A percentile compares a stretch with the other conserved stretches of the same genome.
These are phyloP conservation scores for Zanthoxylum bungeanum DNA, from an alignment of 345 rosid genomes.

Conservation along the genomic window DNA sequence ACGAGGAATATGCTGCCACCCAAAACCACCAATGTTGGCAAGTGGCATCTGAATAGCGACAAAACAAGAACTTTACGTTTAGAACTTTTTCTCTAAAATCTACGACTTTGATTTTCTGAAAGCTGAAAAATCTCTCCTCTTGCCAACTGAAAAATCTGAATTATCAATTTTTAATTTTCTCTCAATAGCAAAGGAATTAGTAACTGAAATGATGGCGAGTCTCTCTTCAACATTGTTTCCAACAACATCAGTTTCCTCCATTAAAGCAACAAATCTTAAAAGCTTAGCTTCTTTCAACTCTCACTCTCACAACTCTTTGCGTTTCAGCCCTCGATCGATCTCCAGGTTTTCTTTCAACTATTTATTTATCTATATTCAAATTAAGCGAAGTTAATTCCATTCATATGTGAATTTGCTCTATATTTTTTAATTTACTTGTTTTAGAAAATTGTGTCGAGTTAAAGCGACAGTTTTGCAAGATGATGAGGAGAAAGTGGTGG, in stretches of 20 bases:
- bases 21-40: neutral
- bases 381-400: neutral
- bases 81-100: too few species aligned
- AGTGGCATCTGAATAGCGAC: too few species aligned
- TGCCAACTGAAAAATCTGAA: too few species aligned
- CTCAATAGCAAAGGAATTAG: neutral
- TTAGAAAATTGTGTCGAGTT: slow-evolving; percentile 41
- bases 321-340: slow-evolving; percentile 19
- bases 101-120: too few species aligned
- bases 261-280: slow-evolving; percentile 12
- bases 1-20: neutral
- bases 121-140: too few species aligned
- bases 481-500: slow-evolving; percentile 62
- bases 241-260: slow-evolving; percentile 17
- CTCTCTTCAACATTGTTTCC: too few species aligned
- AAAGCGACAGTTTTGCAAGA: slow-evolving; percentile 64
- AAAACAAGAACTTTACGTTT: too few species aligned
- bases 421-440: slow-evolving; percentile 18
- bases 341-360: slow-evolving; percentile 31
- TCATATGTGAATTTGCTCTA: neutral
- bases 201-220: slow-evolving; percentile 20
- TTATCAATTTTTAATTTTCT: neutral
- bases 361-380: neutral
- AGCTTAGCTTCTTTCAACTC: slow-evolving; percentile 24
- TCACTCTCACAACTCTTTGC: slow-evolving; percentile 24